Base-by-base conservation (phyloP, 352 stramenopile genomes). In the Phytophthora idaei region DNA sequence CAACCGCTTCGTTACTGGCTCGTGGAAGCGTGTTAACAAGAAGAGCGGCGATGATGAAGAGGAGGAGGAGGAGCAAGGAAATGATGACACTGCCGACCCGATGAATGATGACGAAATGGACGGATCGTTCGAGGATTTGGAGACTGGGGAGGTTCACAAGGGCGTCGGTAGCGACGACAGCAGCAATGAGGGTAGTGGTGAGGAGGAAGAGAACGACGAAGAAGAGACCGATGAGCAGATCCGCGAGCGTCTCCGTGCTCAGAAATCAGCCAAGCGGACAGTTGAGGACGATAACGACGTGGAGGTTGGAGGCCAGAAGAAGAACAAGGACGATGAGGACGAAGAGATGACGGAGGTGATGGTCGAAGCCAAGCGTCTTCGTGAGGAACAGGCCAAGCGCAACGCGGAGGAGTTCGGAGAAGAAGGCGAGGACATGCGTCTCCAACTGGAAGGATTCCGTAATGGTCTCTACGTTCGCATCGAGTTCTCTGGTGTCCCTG, bases 61-160 rank as follows among this genome's bases (percentile, higher is more conserved):
- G 5, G 79, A 72, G 3, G 79, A 72, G 3, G 77, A 86, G 2
- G 70, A 69, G 25, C 21, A 21, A 21, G 21, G 21, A 21, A 0
- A 21, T 21, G 21, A 21, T 21, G 78, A 64, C 10, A 71, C 80
- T 29, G 77, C 67, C 0, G 81, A 87, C 29, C 80, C 67, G 31
- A 52, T 90, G 48, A 94, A 97, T 31, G 93, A 98, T 55, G 90
- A 98, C 1, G 83, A 88, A 34, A 84, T 98, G 83, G 90, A 97
- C 36, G 97, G 97, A 29, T 97, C 98, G 42, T 99, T 99, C 78
- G 97, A 99, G 77, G 97, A 99, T 59, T 82, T 99, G 36, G 95
- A 99, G 80, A 98, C 92, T 12, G 93, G 94, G 2, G 93, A 98
- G 54, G 84, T 71, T 25, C 78, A 93, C 47, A 71, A 71, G 29